Base-by-base conservation (phyloP, 306 rosid genomes). In the Prunus armeniaca region DNA sequence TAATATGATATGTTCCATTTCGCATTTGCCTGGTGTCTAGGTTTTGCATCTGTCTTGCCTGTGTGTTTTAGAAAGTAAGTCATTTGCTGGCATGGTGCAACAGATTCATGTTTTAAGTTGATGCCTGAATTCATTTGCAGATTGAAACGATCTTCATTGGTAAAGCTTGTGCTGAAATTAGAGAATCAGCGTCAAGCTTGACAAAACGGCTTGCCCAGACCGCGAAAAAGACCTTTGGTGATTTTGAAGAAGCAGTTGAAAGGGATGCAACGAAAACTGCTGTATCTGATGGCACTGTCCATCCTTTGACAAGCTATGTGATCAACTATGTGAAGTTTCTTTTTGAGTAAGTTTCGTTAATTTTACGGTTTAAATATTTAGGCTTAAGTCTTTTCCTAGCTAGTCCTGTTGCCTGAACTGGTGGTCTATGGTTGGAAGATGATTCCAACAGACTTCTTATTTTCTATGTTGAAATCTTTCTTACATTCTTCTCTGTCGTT, bases 191-290 rank as follows among this genome's bases (percentile, higher is more conserved):
- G 10, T 80, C 82, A 76, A 66, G 93, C 84, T 69, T 95, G 90
- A 89, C 99, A 43, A 95, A 92, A 89, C 86, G 87, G 63, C 96
- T 95, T 69, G 97, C 99, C 24, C 96, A 86, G 86, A 92, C 97
- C 3, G 97, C 98, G 2, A 92, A 92, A 76, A 95, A 90, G 57
- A 92, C 97, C 3, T 92, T 95, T 82, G 97, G 97, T 70, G 98
- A 95, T 89, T 92, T 92, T 87, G 98, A 95, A 84, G 98, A 90
- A 86, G 98, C 96, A 5, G 96, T 95, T 83, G 97, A 92, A 79
- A 92, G 93, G 80, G 97, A 95, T 84, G 97, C 97, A 51, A 95
- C 97, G 1, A 91, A 95, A 80, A 95, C 98, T 77, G 99, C 97
- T 62, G 99, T 95, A 63, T 83, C 87, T 66, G 99, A 95, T 88